A percentile compares a stretch with the other conserved stretches of the same genome.
phyloP scores from a whole-genome alignment of 768 basidiomycete species.

The Boletus rex-veris region DNA sequence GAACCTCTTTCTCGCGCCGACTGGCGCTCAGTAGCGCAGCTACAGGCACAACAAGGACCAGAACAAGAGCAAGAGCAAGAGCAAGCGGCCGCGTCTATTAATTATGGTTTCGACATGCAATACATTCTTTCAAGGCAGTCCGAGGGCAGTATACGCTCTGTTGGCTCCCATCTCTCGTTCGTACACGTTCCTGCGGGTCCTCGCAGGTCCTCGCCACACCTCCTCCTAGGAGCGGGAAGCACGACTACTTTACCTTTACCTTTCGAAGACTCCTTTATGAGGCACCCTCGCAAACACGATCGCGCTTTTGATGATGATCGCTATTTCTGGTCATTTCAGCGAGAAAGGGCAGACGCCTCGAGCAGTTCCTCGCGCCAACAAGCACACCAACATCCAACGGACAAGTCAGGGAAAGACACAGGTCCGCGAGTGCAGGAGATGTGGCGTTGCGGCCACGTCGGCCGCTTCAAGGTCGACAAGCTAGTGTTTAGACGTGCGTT shows the following conservation, averaged over 20 bases:
- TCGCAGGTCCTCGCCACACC: conserved; percentile 26
- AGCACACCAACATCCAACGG: conserved; percentile 8
- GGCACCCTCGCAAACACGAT: conserved; percentile 36
- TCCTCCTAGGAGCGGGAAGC: conserved; percentile 31
- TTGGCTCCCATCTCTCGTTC: conserved; percentile 21
- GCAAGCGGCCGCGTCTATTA: neutral
- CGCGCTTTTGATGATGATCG: conserved; percentile 41
- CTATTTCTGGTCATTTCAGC: conserved; percentile 57
- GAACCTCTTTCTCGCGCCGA: conserved; percentile 42
- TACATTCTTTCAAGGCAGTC: conserved; percentile 38
- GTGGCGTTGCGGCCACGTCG: conserved; percentile 63
- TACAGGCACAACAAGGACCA: conserved; percentile 19
- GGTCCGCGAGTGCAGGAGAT: conserved; percentile 45
- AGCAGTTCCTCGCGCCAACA: conserved; percentile 20
- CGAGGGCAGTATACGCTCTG: conserved; percentile 36
- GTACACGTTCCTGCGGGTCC: neutral
- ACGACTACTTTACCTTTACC: conserved; percentile 27
- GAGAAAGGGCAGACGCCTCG: conserved; percentile 44
- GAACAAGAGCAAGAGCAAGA: neutral
- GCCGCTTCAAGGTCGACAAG: conserved; percentile 59
- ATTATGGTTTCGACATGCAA: conserved; percentile 46
- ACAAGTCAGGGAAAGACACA: conserved; percentile 18
- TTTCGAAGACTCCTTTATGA: conserved; percentile 40
- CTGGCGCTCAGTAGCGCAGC: conserved; percentile 51
- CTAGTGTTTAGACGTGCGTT: conserved; percentile 34